phyloP scores from a whole-genome alignment of 164 flowering plant genomes.

The Taxillus chinensis region DNA sequence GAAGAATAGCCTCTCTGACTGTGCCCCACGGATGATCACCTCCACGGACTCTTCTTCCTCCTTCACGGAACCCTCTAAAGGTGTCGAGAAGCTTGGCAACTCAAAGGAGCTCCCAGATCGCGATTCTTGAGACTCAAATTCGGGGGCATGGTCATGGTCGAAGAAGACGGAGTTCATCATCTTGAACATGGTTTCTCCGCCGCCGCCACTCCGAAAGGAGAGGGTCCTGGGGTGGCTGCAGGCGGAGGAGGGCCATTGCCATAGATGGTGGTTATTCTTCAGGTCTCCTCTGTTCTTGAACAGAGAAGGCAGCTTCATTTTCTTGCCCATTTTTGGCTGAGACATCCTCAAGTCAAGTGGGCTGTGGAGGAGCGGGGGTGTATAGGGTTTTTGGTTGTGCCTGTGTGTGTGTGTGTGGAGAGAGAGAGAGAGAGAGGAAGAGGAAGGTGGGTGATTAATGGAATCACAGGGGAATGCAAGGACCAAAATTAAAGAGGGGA shows the following conservation, averaged over 20 bases:
- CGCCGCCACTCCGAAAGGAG: neutral
- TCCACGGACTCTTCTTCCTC: neutral
- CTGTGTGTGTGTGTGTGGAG: no score
- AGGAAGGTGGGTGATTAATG: no score
- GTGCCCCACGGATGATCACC: neutral
- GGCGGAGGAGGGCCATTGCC: neutral
- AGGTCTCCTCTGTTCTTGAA: neutral
- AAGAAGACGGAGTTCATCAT: neutral
- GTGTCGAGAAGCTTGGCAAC: neutral
- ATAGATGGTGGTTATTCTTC: neutral
- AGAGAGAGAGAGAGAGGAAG: no score
- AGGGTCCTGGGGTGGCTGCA: neutral
- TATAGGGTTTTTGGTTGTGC: no score
- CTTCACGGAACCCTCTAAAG: no score
- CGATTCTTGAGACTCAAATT: neutral
- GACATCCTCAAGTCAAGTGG: no score
- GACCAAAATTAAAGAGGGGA: no score
- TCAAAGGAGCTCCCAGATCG: neutral
- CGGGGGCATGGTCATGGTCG: neutral
- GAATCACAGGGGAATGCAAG: no score
- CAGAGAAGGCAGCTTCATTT: slow-evolving; percentile 1
- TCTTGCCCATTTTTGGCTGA: neutral
- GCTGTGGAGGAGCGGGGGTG: no score
- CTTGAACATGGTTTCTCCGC: neutral
- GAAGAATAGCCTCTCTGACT: neutral